Evolutionary conservation across 2,329 filamentous ascomycete species (phyloP), one percentile per base, ranked within the genome.

Genomic region (Sarocladiaceae sp.): DNA sequence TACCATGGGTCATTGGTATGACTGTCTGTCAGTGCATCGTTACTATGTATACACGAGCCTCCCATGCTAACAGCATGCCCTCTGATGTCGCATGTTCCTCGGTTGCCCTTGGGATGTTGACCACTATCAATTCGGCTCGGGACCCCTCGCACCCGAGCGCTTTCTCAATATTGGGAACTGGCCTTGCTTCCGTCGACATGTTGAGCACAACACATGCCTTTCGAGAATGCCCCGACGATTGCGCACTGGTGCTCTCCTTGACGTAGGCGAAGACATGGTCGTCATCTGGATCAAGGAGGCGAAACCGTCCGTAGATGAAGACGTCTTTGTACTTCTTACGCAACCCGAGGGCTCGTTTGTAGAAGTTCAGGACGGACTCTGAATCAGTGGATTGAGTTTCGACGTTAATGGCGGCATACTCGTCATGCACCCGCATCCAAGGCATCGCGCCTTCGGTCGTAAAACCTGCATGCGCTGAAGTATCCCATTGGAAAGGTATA

Each of bases 371-470:
- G 1, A 83, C 72, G 0, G 72, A 75, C 2, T 66, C 55, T 1
- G 55, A 54, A n/a, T 76, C 69, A 0, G 53, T 49, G 2, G 53
- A 49, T 53, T 82, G 76, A 2, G 56, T 57, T 0, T 65, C 67
- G 2, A 73, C 80, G 47, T 86, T 87, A 54, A 81, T 68, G 2
- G 63, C 55, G 2, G 52, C 52, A 52, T 76, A 81, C 23, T 73
- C 67, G 16, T 82, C 76, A 51, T 85, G 80, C 1, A 81, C 73
- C 2, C 76, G 68, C 78, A 86, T 86, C 83, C 83, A 87, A 0
- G 83, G 79, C 50, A 68, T 70, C 1, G 55, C 56, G 0, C 46
- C 50, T 0, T 46, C 50, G 12, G 55, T 52, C 0, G 78, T 74
- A 58, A 88, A 87, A 0, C 83, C 83, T 0, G 77, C 78, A 48